Evolutionary conservation across 768 basidiomycete genomes (phyloP).

Genomic region (Collybiopsis luxurians): DNA sequence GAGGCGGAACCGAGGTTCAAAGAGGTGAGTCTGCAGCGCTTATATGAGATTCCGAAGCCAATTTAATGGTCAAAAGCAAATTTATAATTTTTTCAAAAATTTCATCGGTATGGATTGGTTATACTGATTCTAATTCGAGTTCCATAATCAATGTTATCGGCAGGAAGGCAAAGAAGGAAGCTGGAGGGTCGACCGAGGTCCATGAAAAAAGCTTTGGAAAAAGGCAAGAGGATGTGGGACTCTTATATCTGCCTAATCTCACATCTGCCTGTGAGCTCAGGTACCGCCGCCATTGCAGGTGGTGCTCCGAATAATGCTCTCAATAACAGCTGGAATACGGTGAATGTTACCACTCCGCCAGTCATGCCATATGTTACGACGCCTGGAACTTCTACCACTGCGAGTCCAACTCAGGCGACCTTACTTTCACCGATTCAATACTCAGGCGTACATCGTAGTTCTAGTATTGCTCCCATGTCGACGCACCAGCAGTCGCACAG

Average conservation of each 20-base stretch:
- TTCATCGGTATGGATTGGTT: too few relatives aligned
- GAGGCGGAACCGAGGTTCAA: constrained; percentile 60
- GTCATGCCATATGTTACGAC: constrained; percentile 39
- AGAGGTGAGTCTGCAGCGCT: constrained; percentile 39
- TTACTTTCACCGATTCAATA: constrained; percentile 40
- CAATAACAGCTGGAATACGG: constrained; percentile 1
- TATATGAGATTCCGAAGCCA: constrained; percentile 7
- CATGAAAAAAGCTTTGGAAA: constrained; percentile 50
- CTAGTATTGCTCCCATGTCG: constrained; percentile 14
- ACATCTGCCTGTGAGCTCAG: neutral
- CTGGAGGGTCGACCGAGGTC: constrained; percentile 53
- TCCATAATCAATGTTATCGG: constrained; percentile 26
- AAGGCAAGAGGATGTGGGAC: constrained; percentile 36
- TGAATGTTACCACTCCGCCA: constrained; percentile 25
- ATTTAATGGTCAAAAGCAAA: constrained; percentile 44
- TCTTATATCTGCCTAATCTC: neutral
- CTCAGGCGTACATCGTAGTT: constrained; percentile 32
- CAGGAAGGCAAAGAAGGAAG: constrained; percentile 57
- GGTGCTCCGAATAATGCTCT: neutral
- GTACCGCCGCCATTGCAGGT: neutral
- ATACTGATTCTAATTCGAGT: too few relatives aligned
- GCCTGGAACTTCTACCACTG: constrained; percentile 34
- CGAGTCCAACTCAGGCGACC: constrained; percentile 25
- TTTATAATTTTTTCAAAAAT: constrained; percentile 76
- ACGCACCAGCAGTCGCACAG: constrained; percentile 5